Evolutionary conservation across 2,329 filamentous ascomycete genomes (phyloP), one percentile per base, ranked within the genome.

Genomic region (Hawksworthiomyces lignivorus): DNA sequence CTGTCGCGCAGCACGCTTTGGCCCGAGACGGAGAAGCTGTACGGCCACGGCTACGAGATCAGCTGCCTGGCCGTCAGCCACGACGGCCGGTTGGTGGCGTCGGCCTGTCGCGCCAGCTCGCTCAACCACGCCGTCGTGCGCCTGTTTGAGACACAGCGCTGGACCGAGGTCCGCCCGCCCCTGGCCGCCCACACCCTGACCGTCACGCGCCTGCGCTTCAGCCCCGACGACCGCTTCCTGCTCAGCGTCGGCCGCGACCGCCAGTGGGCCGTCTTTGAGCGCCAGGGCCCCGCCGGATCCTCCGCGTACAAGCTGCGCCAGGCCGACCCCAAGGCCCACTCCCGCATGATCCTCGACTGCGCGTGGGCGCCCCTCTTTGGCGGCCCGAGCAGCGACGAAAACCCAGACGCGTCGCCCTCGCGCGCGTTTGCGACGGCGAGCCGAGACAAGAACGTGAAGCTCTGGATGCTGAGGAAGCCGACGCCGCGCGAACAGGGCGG

Each of bases 41-140:
- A 98, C 63, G 92, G 92, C 2, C 92, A 98, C 63, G 92, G 92
- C 22, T 96, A 96, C 63, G 92, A 98, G 62, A 90, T 98, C 37
- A 94, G 87, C 2, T 84, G 87, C 28, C 77, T 95, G 14, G 85
- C 89, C 10, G 75, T 82, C 7, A 87, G 80, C 54, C 76, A 85
- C 55, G 80, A 88, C 53, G 83, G 84, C 11, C 68, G 63, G 4
- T 62, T 96, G 18, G 73, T 98, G 12, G 92, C 92, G 24, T 96
- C 89, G 40, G 88, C 92, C 2, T 98, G 92, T 67, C 87, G 85
- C 56, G 92, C 92, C 15, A 94, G 83, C 57, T 94, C 88, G 1
- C 72, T 90, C 43, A 92, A 96, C 60, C 92, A 98, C 58, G 92
- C 92, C 32, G 89, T 97, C 29, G 87, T 98, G 54, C 80, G 92